phyloP scores from a whole-genome alignment of 805 yeast species.

The Starmerella gropengiesseri region DNA sequence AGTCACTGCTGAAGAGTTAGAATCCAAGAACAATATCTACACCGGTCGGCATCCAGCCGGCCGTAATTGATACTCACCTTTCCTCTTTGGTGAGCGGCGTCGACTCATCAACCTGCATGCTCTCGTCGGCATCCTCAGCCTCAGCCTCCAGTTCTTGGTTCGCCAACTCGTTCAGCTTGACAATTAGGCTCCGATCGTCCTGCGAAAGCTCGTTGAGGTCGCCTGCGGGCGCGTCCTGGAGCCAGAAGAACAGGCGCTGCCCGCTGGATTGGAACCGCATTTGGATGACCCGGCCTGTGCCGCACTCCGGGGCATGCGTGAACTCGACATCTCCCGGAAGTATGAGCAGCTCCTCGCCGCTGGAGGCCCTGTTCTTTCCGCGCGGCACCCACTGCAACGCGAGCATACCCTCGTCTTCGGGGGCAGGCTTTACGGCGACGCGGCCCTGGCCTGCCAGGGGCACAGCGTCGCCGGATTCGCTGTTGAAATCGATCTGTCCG shows the following conservation, averaged over 20 bases:
- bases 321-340: conserved; percentile 82
- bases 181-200: conserved; percentile 43
- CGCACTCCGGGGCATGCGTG: conserved; percentile 57
- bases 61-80: conserved; percentile 1
- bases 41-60: not conserved
- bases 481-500: conserved; percentile 58
- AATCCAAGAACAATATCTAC: not conserved
- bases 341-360: conserved; percentile 44
- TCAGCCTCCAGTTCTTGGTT: conserved; percentile 19
- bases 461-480: conserved; percentile 48
- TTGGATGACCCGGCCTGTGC: conserved; percentile 66
- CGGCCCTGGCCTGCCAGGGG: conserved; percentile 64
- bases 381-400: conserved; percentile 67
- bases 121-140: conserved; percentile 21
- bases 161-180: conserved; percentile 37
- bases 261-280: conserved; percentile 55
- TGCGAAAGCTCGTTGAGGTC: conserved; percentile 45
- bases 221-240: conserved; percentile 63
- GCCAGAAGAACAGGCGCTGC: conserved; percentile 50
- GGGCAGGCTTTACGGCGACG: conserved; percentile 48
- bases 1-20: not conserved
- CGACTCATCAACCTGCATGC: conserved; percentile 15
- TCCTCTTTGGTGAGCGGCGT: conserved; percentile 4
- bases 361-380: conserved; percentile 29
- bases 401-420: conserved; percentile 61